Base-by-base conservation (phyloP, 2,329 filamentous ascomycete species). In the Lecanosticta acicola region DNA sequence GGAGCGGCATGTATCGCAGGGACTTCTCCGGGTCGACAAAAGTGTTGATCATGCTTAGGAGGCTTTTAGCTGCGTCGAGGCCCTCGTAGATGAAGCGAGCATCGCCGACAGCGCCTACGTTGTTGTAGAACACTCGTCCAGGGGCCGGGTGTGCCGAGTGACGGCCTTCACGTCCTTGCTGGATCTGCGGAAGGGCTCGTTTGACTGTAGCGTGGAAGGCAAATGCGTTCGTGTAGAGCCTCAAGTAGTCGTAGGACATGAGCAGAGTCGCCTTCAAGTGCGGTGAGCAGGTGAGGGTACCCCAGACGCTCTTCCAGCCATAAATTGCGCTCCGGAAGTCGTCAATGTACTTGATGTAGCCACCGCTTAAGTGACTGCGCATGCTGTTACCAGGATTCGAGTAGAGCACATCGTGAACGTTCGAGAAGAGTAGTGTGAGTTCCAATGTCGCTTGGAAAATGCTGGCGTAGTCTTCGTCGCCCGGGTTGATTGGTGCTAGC, bases 261-360 rank as follows among this genome's bases (percentile, higher is more conserved):
- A 85, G 71, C 2, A 87, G 66, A 3, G 78, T 84, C 3, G 80
- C 78, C 60, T 85, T 85, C 52, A 86, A 76, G 4, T 78, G 76
- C 1, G 78, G 73, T 1, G 82, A 83, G 59, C 83, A 85, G 34
- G 76, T 78, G 20, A 85, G 63, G 1, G 77, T 78, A 1, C 81
- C 81, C 82, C 83, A 86, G 1, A 79, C 75, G 35, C 79, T 77
- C 55, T 86, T 84, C 83, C 84, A 87, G 37, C 78, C 78, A 45
- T 83, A 75, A 9, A 86, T 81, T 1, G 81, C 80, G 1, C 77
- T 75, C 2, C 83, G 76, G 54, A 86, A 86, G 58, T 87, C 84
- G 55, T 87, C 84, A 51, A 87, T 82, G 53, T 85, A 86, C 59
- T 85, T 81, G 50, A 85, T 83, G 59, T 86, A 86, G 54, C 84